These are phyloP conservation scores for Microcos paniculata DNA, from an alignment of 345 rosid genomes.

Conservation along the genomic window DNA sequence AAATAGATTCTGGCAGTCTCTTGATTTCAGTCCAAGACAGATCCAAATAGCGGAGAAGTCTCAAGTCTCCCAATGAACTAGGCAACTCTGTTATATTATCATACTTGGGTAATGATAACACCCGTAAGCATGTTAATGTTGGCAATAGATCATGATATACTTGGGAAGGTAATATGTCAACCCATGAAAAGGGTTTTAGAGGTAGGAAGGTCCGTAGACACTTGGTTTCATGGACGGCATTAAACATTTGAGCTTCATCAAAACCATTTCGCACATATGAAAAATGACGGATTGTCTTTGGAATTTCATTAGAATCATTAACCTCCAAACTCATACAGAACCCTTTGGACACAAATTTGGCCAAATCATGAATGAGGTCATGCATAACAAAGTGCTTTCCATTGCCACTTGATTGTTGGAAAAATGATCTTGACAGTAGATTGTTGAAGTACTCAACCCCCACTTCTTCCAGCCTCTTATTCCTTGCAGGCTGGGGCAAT, in stretches of 20 bases:
- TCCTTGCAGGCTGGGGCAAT: neutral
- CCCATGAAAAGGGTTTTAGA: neutral
- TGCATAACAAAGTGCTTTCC: conserved; percentile 2
- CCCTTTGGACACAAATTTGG: conserved; percentile 12
- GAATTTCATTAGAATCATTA: conserved; percentile 2
- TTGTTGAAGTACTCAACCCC: conserved; percentile 13
- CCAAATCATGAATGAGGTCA: conserved; percentile 14
- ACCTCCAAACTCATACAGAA: conserved; percentile 14
- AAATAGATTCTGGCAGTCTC: conserved; percentile 22
- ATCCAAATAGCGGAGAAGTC: conserved; percentile 23
- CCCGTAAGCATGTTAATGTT: conserved; percentile 10
- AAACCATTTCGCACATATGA: neutral
- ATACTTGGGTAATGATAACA: conserved; percentile 8
- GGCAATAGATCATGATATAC: conserved; percentile 12
- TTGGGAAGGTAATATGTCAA: neutral
- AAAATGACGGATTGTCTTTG: conserved; percentile 3
- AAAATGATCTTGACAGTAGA: conserved; percentile 15
- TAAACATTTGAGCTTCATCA: conserved; percentile 8
- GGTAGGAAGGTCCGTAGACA: conserved; percentile 13
- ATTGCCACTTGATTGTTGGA: conserved; percentile 5
- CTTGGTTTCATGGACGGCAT: conserved; percentile 8
- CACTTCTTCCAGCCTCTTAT: conserved; percentile 9
- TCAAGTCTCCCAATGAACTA: conserved; percentile 16
- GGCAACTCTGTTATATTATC: conserved; percentile 18
- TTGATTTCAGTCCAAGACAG: conserved; percentile 19